Evolutionary conservation across 2,329 filamentous ascomycete species (phyloP), one percentile per base, ranked within the genome.

Genomic region (Furcasterigmium furcatum): DNA sequence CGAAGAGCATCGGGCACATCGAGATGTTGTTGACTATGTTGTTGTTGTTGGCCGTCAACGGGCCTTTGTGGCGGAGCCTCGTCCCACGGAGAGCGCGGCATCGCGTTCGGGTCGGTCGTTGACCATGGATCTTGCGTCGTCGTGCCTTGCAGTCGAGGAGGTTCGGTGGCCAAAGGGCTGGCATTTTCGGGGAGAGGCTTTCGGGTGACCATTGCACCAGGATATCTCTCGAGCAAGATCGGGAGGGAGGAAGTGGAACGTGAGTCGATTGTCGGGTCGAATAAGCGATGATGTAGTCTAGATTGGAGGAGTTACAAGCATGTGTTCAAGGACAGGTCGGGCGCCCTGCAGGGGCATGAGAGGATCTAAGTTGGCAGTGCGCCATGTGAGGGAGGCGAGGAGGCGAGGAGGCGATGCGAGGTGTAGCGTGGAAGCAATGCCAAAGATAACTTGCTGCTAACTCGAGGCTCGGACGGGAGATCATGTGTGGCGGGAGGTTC

Each of bases 161-260:
- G 47, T 8, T 52, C 46, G 44, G 45, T 50, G 21, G 60, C 52
- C 48, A 60, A 55, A 42, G 55, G 46, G 18, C 53, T 45, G 20
- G 57, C 52, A 45, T 59, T 55, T 16, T 58, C 52, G 30, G 67
- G 60, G 19, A 63, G 43, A 7, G 68, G 59, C 50, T 72, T 72
- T 51, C 67, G 66, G 47, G 63, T 58, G 36, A 73, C 70, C 70
- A 73, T 74, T 40, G 53, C 59, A 55, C 46, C 48, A 29, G 27
- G 3, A n/a, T 14, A 18, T 34, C n/a, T 34, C 14, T n/a, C n/a
- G n/a, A n/a, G n/a, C n/a, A n/a, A n/a, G n/a, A n/a, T n/a, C n/a
- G n/a, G n/a, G n/a, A n/a, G n/a, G 34, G 30, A 32, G 30, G 14
- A 32, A 14, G n/a, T n/a, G n/a, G n/a, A n/a, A n/a, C n/a, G n/a